Conservation (phyloP, 768 basidiomycete species). For the Nevesoporus exiguus region DNA sequence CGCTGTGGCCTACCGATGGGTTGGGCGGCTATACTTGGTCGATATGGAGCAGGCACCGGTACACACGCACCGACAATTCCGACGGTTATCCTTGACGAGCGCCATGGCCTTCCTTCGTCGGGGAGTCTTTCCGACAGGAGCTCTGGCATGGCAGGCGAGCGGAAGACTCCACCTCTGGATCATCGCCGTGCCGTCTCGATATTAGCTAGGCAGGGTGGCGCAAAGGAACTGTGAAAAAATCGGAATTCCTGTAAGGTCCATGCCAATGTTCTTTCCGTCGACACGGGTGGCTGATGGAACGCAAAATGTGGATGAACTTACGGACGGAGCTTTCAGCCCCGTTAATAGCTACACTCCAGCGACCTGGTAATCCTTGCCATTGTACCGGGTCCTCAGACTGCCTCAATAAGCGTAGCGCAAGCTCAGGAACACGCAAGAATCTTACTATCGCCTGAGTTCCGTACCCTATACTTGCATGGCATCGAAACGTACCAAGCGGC, state of each 20-base stretch:
- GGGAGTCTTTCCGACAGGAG: not conserved
- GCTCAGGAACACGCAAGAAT: not conserved
- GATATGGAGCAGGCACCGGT: slow-evolving; percentile 43
- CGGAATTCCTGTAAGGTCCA: not conserved
- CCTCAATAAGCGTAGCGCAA: not conserved
- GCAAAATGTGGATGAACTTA: not conserved
- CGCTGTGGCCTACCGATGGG: slow-evolving; percentile 32
- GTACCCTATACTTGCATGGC: not conserved
- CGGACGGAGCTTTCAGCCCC: not conserved
- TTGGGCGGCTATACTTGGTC: not conserved
- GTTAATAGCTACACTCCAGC: not conserved
- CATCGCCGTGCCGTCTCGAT: not conserved
- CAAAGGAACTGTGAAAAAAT: not conserved
- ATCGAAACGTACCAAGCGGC: slow-evolving; percentile 10
- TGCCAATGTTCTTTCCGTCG: not conserved
- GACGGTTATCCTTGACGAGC: slow-evolving; percentile 6
- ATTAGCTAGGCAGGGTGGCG: not conserved
- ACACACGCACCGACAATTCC: slow-evolving; percentile 23
- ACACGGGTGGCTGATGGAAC: not conserved
- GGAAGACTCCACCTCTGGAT: not conserved
- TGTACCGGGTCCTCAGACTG: not conserved
- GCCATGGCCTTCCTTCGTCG: not conserved
- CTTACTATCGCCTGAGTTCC: slow-evolving; percentile 7
- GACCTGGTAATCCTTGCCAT: not conserved
- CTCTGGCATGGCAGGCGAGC: not conserved